Evolutionary conservation across 192 early-diverging fungal species (phyloP), one percentile per base, ranked within the genome.

Genomic region (Rhizophagus sp.): DNA sequence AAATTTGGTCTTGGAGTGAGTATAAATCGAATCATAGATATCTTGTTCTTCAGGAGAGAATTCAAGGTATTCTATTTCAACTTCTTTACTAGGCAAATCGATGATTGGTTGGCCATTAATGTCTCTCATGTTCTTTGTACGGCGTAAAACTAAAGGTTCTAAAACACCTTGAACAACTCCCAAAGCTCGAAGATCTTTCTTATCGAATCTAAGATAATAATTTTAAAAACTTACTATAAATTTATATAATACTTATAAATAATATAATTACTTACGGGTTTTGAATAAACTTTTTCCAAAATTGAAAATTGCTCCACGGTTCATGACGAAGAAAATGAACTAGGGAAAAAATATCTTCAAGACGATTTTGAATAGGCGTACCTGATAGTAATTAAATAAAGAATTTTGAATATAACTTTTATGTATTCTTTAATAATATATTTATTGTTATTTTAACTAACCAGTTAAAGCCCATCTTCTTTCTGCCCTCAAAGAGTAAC

Each of bases 331-430:
- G 88, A 78, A 98, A 99, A 57, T 91, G 92, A 25, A 98, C 88
- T 22, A 97, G 83, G 8, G 92, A 91, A 85, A 89, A 97, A 24
- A 98, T 82, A 82, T 99, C 97, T 77, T 96, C 96, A 13, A 96
- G 83, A 12, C 92, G 86, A 85, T 95, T 95, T 68, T 89, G 89
- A 62, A 97, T 96, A 12, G 96, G 96, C 13, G 96, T 98, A n/a
- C 96, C 96, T 57, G 19, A 57, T 15, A 22, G 17, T 57, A 17
- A 57, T 6, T 36, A 36, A 36, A 36, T 4, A 36, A 57, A 19
- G 4, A 44, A 47, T 57, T 57, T 17, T 52, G 13, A 52, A 15
- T 52, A 52, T 2, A 15, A 52, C 3, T 5, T 15, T 17, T 15
- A 15, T 36, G 2, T 0, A 57, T 57, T 22, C 52, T 22, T n/a